Base-by-base conservation (phyloP, 495 filamentous ascomycete genomes). In the Penicillium paxilli region DNA sequence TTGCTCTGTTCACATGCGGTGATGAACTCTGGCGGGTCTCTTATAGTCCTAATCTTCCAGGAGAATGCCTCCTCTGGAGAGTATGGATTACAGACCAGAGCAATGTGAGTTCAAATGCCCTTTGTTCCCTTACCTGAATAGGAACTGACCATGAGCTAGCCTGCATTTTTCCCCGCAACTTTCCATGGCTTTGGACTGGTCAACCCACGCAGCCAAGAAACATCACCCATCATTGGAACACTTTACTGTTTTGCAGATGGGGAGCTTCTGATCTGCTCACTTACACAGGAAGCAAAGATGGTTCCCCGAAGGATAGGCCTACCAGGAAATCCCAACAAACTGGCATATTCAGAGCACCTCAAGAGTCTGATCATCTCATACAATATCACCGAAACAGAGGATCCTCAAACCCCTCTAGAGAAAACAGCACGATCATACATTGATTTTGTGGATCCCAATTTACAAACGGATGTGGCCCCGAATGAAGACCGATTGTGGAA, bases 81-180 rank as follows among this genome's bases (percentile, higher is more conserved):
- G 58, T 78, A 30, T 78, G 73, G 71, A 69, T 78, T 23, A 77
- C 75, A 1, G 72, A 78, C 41, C 73, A 75, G 46, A 74, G 65
- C 38, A 71, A 71, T 57, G 75, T 78, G 51, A 67, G 74, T 59
- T 4, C 37, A 21, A 22, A 38, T n/a, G 19, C 6, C 44, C 5
- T 4, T 42, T 23, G 2, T 2, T 42, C 2, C 19, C 20, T 3
- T 19, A 2, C 10, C 4, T 32, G 4, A 42, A 19, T 16, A 12
- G 9, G 23, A 42, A 23, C 40, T 42, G 40, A 42, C 40, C 17
- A 23, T 23, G 40, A 21, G 9, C 12, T 33, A 78, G 75, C 68
- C 74, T 49, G 71, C 75, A 21, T 78, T 72, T 47, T 64, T 67
- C 42, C 75, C 74, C 3, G 62, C 55, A 33, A 60, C 42, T 9